Evolutionary conservation across 192 early-diverging fungal genomes (phyloP), one percentile per base, ranked within the genome.

Genomic region (Coemansia sp.): DNA sequence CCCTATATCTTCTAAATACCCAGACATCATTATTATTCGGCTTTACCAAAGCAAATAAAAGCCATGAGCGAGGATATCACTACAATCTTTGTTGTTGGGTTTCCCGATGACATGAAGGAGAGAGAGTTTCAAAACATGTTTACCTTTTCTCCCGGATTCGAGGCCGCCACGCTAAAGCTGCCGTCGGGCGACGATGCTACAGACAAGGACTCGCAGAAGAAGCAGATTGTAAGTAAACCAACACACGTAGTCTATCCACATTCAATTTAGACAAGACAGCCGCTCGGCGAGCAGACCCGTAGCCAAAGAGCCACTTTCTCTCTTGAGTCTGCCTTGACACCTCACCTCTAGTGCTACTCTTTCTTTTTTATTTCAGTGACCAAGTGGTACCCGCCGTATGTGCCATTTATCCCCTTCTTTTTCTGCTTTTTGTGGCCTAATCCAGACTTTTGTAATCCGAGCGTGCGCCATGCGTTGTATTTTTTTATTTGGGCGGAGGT

Each of bases 61-160:
- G 28, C 27, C 39, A 74, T 74, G 72, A 61, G 60, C 47, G 73
- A 99, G 54, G 97, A 99, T 46, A 95, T 99, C 55, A 92, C 94
- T 19, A 99, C 97, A 59, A 97, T 99, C 56, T 99, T 99, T 81
- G 94, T 97, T 11, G 95, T 97, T 35, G 97, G 97, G 4, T 97
- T 99, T 57, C 97, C 97, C 17, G 94, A 97, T 18, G 97, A 99
- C 72, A 95, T 97, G 91, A 85, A 85, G 64, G 97, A 99, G 72
- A 80, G 97, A 35, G 97, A 99, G 73, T 99, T 99, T 60, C 95
- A 95, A 61, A 97, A 95, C 77, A 97, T 97, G 94, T 99, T 99
- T 78, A 93, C 88, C 23, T 98, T 99, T 53, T 92, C 89, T 18
- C 81, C 90, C 30, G 97, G 95, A 10, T 99, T 99, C 50, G 97